Conservation (phyloP, 129 eudicot genomes). For the Saposhnikovia divaricata region DNA sequence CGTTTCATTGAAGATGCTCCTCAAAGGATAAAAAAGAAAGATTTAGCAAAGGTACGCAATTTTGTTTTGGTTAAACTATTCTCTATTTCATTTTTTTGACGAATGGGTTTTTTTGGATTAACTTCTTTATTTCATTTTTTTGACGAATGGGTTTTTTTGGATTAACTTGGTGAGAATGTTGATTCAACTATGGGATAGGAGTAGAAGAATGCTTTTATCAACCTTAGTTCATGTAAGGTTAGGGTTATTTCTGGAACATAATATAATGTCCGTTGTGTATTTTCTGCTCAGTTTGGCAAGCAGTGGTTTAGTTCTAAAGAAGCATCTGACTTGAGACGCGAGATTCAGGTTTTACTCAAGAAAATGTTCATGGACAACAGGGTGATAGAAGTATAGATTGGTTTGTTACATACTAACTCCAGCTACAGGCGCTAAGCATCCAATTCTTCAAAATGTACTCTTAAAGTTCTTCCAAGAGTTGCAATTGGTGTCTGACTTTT, state of each 20-base stretch:
- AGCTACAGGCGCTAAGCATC: conserved; percentile 1
- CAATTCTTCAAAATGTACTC: neutral
- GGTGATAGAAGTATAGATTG: conserved; percentile 5
- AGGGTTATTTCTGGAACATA: neutral
- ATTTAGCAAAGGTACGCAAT: conserved; percentile 38
- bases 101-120: neutral
- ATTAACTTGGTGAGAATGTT: neutral
- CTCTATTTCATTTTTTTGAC: neutral
- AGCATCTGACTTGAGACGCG: conserved; percentile 63
- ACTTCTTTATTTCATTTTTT: neutral
- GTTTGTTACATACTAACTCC: neutral
- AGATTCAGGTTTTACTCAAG: conserved; percentile 38
- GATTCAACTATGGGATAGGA: neutral
- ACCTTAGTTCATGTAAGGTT: conserved; percentile 3
- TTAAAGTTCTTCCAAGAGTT: neutral
- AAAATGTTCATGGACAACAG: conserved; percentile 36
- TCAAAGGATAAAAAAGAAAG: conserved; percentile 43
- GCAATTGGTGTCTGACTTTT: neutral
- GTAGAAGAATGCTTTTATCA: neutral
- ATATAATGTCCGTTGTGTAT: conserved; percentile 1
- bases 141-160: neutral
- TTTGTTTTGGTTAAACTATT: neutral
- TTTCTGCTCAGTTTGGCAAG: conserved; percentile 50
- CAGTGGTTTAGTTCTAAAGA: conserved; percentile 70
- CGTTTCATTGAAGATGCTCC: conserved; percentile 75